phyloP scores from a whole-genome alignment of 2,329 filamentous ascomycete genomes.

The Myriosclerotinia duriaeana region DNA sequence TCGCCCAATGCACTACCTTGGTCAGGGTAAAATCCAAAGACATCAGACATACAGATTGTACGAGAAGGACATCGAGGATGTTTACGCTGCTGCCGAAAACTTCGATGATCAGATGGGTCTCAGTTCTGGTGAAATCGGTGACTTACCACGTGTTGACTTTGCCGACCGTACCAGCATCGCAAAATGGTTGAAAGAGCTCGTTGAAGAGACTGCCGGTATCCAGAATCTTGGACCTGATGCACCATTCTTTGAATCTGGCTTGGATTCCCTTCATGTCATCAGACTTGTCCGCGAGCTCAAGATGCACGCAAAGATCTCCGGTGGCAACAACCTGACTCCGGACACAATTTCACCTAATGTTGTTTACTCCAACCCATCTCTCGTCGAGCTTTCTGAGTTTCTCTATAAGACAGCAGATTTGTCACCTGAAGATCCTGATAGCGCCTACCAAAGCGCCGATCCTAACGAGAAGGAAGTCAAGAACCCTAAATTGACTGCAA shows the following conservation, averaged over 20 bases:
- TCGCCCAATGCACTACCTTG: slow-evolving; percentile 41
- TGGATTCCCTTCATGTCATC: slow-evolving; percentile 29
- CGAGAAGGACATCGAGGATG: slow-evolving; percentile 38
- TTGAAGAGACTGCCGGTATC: slow-evolving; percentile 22
- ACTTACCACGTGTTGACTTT: slow-evolving; percentile 24
- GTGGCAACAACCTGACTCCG: slow-evolving; percentile 19
- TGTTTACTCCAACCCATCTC: slow-evolving; percentile 25
- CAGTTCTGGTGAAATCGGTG: slow-evolving; percentile 12
- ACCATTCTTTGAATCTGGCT: slow-evolving; percentile 27
- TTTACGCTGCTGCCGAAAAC: slow-evolving; percentile 37
- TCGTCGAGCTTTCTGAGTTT: slow-evolving; percentile 23
- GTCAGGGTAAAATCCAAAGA: slow-evolving; percentile 44
- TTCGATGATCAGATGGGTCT: slow-evolving; percentile 25
- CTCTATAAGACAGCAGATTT: slow-evolving; percentile 24
- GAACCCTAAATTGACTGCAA: slow-evolving; percentile 18
- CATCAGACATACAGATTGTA: slow-evolving; percentile 39
- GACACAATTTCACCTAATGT: slow-evolving; percentile 19
- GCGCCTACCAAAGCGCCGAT: slow-evolving; percentile 23
- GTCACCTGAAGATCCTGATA: slow-evolving; percentile 18
- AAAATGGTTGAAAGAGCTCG: slow-evolving; percentile 21
- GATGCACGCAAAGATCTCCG: slow-evolving; percentile 23
- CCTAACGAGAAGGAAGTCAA: slow-evolving; percentile 12
- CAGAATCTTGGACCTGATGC: slow-evolving; percentile 21
- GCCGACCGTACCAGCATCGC: slow-evolving; percentile 19
- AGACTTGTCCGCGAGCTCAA: slow-evolving; percentile 24